Base-by-base conservation (phyloP, 352 stramenopile species). In the Globisporangium cystogenes region DNA sequence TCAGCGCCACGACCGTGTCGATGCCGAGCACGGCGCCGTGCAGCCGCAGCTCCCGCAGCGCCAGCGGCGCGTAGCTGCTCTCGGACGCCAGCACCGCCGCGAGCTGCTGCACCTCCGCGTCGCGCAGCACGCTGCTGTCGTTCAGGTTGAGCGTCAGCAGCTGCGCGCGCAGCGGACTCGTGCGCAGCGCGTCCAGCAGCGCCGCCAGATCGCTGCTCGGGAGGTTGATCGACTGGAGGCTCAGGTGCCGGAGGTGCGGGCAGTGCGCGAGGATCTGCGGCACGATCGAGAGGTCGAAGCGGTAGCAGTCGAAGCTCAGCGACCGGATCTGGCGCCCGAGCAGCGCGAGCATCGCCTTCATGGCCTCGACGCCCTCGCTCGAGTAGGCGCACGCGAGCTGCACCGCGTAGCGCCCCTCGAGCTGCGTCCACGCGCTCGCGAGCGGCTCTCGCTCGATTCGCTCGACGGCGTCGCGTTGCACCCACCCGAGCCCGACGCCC, bases 381-480 rank as follows among this genome's bases (percentile, higher is more conserved):
- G 23, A 31, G 7, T 24, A 2, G 31, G 36, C 4, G 15, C 21
- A 21, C 11, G 16, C 23, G 4, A 53, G 48, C n/a, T 46, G 15
- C 3, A 53, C 16, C 14, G 27, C 23, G 36, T 46, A 53, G 7
- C 35, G 23, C 3, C 35, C 35, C 12, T 46, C 35, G 18, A 26
- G 23, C 2, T 53, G 16, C 16, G 16, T 36, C 16, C 35, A 35
- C 15, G 35, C 29, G 23, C 24, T 37, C 15, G 31, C 35, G 7
- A 53, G 18, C 3, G 48, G 6, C 48, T 53, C 48, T 24, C 48
- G 48, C 36, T 53, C 48, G 16, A 53, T 26, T 12, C 24, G n/a
- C 23, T 37, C 48, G 24, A 46, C 16, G 24, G 23, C 24, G 24
- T 53, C 23, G 4, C 21, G 16, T 6, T 27, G 24, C 16, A 45